A percentile compares a stretch with the other conserved stretches of the same genome.
phyloP scores from a whole-genome alignment of 768 basidiomycete species.

The Asterophora lycoperdoides region DNA sequence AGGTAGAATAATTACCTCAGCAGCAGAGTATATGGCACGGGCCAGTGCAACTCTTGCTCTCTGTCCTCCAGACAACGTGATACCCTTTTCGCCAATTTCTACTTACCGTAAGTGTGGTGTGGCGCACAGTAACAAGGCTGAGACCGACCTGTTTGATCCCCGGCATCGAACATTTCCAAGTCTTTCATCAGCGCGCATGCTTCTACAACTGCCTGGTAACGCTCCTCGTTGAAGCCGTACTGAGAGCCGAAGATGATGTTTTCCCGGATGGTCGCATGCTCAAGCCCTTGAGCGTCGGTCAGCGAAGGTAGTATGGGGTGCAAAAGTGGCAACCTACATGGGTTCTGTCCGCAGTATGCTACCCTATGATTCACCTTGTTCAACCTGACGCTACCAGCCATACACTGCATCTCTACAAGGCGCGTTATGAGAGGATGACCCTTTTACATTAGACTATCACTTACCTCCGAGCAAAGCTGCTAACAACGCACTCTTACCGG shows the following conservation, averaged over 20 bases:
- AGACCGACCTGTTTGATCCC: slow-evolving; percentile 65
- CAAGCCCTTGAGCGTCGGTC: slow-evolving; percentile 50
- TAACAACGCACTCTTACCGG: slow-evolving; percentile 65
- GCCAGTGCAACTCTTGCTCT: slow-evolving; percentile 73
- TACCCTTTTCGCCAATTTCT: slow-evolving; percentile 82
- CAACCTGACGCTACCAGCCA: slow-evolving; percentile 48
- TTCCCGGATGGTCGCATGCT: slow-evolving; percentile 77
- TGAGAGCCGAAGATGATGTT: slow-evolving; percentile 74
- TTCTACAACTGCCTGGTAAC: slow-evolving; percentile 65
- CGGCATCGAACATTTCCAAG: slow-evolving; percentile 66
- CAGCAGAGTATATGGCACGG: slow-evolving; percentile 72
- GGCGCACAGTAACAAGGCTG: not conserved
- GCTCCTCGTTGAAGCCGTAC: slow-evolving; percentile 52
- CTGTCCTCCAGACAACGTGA: slow-evolving; percentile 71
- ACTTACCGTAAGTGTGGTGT: not conserved
- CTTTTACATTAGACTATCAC: slow-evolving; percentile 3
- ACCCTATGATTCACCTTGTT: slow-evolving; percentile 56
- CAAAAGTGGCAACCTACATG: slow-evolving; percentile 38
- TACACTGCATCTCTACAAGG: slow-evolving; percentile 53
- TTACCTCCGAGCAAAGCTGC: slow-evolving; percentile 64
- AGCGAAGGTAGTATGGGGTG: slow-evolving; percentile 8
- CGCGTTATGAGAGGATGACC: not conserved
- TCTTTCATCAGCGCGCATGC: slow-evolving; percentile 75
- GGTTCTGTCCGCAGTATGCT: slow-evolving; percentile 66
- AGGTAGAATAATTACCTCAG: slow-evolving; percentile 34